These are phyloP conservation scores for Talaromyces marneffei DNA, from an alignment of 2,329 filamentous ascomycete species.

Conservation along the genomic window DNA sequence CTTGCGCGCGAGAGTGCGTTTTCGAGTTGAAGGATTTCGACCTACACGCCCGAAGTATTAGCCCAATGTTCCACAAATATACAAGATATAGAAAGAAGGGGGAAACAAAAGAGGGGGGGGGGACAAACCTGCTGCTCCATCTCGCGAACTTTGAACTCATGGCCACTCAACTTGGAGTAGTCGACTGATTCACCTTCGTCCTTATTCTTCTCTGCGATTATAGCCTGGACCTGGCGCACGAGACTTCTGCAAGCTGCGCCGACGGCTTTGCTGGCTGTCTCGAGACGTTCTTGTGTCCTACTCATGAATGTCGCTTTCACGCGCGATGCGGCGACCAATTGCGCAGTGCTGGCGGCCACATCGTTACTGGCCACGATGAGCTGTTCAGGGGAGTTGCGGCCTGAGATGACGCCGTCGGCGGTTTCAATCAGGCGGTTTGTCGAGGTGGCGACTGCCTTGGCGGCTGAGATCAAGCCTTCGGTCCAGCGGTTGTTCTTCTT, in stretches of 20 bases:
- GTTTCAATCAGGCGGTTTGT: slow-evolving; percentile 98
- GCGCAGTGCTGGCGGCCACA: slow-evolving; percentile 90
- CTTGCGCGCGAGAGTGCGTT: slow-evolving; percentile 75
- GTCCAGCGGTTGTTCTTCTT: slow-evolving; percentile 99
- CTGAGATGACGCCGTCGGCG: slow-evolving; percentile 87
- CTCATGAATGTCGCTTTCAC: slow-evolving; percentile 99
- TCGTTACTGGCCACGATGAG: slow-evolving; percentile 97
- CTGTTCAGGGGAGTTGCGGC: slow-evolving; percentile 90
- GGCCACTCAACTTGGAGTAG: slow-evolving; percentile 78
- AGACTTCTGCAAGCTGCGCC: slow-evolving; percentile 79
- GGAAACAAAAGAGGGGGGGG: slow-evolving; percentile 5
- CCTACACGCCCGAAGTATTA: slow-evolving; percentile 51
- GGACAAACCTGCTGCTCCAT: slow-evolving; percentile 95
- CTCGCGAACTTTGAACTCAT: slow-evolving; percentile 97
- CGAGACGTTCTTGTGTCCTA: slow-evolving; percentile 87
- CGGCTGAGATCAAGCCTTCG: slow-evolving; percentile 91
- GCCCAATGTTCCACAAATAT: slow-evolving; percentile 15
- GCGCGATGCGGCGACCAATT: slow-evolving; percentile 88
- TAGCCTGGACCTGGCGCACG: slow-evolving; percentile 86
- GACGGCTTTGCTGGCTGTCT: slow-evolving; percentile 87
- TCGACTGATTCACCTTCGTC: slow-evolving; percentile 76
- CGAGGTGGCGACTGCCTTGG: slow-evolving; percentile 88
- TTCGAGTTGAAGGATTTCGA: slow-evolving; percentile 94
- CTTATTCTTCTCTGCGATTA: slow-evolving; percentile 80
- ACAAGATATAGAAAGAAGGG: not conserved